These are phyloP conservation scores for Anthracocystis panici-leucophaei DNA, from an alignment of 1,284 basidiomycete genomes.

Conservation along the genomic window DNA sequence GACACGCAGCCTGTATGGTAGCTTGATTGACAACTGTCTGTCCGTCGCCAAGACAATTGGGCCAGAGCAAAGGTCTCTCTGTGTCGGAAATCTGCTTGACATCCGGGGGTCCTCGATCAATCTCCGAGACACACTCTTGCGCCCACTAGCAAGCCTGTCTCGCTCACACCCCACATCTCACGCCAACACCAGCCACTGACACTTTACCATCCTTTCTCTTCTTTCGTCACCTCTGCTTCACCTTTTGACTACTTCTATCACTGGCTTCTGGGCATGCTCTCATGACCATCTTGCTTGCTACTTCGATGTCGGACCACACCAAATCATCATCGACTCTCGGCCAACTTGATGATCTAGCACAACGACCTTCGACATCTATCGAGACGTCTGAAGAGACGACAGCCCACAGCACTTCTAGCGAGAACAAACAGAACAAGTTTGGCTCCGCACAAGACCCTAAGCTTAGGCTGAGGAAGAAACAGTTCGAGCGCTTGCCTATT, in stretches of 20 bases:
- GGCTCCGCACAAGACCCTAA: not conserved
- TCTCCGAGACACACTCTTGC: too few species aligned
- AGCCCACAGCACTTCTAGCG: not conserved
- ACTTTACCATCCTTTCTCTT: not conserved
- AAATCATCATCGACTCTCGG: not conserved
- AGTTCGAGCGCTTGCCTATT: slow-evolving; percentile 17
- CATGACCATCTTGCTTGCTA: slow-evolving; percentile 8
- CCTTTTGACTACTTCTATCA: not conserved
- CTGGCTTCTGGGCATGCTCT: not conserved
- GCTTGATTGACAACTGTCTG: too few species aligned
- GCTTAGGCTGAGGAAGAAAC: not conserved
- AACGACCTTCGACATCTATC: not conserved
- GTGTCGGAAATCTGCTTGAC: too few species aligned
- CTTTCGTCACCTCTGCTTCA: not conserved
- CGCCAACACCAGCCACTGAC: too few species aligned
- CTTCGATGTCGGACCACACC: slow-evolving; percentile 10
- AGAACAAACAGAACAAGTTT: not conserved
- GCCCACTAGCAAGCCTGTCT: too few species aligned
- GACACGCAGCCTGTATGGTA: too few species aligned
- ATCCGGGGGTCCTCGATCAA: too few species aligned
- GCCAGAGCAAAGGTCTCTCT: too few species aligned
- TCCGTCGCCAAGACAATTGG: too few species aligned
- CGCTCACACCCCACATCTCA: too few species aligned
- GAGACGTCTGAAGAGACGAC: slow-evolving; percentile 8
- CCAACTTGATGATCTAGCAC: not conserved